Base-by-base conservation (phyloP, 2,329 filamentous ascomycete genomes). In the Truncatella angustata region DNA sequence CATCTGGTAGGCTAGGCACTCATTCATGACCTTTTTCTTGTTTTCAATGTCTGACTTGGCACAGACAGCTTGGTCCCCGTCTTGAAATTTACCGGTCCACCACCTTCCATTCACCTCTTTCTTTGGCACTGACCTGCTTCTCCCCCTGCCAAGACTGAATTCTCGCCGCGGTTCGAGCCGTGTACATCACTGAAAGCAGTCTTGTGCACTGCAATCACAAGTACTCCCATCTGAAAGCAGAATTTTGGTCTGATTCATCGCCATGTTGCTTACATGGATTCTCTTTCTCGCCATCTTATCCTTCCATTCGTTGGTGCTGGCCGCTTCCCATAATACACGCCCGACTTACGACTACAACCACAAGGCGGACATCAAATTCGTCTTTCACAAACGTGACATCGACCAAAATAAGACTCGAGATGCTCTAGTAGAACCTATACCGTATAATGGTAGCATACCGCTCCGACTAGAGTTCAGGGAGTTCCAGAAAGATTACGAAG, bases 391-490 rank as follows among this genome's bases (percentile, higher is more conserved):
- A 53, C 72, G 77, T 36, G 70, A 75, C 43, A 65, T 53, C 32
- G 58, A 45, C 34, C 63, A 64, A 26, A 60, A 56, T n/a, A 65
- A 54, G 28, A 59, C 43, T 34, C 64, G 64, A 26, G 60, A 56
- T 18, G 62, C 55, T 55, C 69, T 80, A 42, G 66, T 81, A 16
- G 69, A 67, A 4, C 71, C 71, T 7, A 66, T 77, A 11, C 74
- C 74, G 10, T 58, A 69, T 44, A 70, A 76, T 55, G 72, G 68
- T 37, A 70, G 69, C 14, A 57, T 74, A 7, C 76, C 73, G 11
- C 51, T 73, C 34, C 81, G 90, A 57, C 76, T 78, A 46, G 88
- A 94, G 63, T 81, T 95, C 57, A 78, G 86, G 42, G 73, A 87
- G 35, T 74, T 95, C 59, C 74, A 82, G 57, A 71, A 78, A 50